Evolutionary conservation across 208 protist genomes (phyloP).

Genomic region (Spongospora subterranea): DNA sequence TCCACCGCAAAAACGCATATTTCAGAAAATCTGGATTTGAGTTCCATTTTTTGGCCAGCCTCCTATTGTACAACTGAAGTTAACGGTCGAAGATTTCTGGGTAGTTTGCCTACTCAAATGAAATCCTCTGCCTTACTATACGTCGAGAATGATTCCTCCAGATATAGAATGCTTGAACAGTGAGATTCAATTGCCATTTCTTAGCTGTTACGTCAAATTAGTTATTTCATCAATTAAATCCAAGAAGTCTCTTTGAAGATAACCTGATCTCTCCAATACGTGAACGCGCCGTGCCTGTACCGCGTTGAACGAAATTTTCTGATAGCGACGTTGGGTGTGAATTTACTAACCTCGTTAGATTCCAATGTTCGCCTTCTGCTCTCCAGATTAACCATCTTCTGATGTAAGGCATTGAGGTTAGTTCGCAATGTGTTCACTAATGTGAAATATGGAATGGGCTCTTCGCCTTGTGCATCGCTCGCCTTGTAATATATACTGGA

Average conservation of each 20-base stretch:
- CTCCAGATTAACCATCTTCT: neutral
- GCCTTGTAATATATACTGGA: neutral
- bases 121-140: neutral
- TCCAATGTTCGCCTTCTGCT: neutral
- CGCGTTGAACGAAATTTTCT: neutral
- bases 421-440: neutral
- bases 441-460: neutral
- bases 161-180: constrained; percentile 3
- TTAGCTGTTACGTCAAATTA: no score
- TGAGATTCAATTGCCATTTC: neutral
- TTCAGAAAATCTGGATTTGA: neutral
- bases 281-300: neutral
- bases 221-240: no score
- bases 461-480: neutral
- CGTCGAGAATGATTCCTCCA: neutral
- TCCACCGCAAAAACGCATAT: constrained; percentile 23
- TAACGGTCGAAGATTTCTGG: neutral
- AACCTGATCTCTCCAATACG: constrained; percentile 10
- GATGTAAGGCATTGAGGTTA: neutral
- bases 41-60: neutral
- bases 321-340: neutral
- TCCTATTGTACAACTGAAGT: neutral
- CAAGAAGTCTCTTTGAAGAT: no score
- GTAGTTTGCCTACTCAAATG: neutral
- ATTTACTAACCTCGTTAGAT: neutral